Evolutionary conservation across 140 eudicot genomes (phyloP).

Genomic region (Anethum foeniculum): DNA sequence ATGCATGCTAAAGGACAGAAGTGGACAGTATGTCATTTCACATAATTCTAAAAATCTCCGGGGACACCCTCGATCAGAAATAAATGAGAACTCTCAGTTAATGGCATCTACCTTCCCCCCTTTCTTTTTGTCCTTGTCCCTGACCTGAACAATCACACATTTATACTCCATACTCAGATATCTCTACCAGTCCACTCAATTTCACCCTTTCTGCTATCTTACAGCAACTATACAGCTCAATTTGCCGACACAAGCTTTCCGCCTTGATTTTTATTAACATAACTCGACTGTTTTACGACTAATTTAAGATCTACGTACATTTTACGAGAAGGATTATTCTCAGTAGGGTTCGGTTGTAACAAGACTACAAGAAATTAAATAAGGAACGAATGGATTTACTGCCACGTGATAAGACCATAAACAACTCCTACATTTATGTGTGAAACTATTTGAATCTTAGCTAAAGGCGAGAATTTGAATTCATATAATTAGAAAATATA

Average conservation of each 20-base stretch:
- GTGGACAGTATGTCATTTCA: neutral
- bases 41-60: neutral
- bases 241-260: neutral
- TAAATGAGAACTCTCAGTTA: neutral
- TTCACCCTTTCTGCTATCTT: neutral
- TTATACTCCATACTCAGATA: neutral
- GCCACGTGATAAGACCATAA: neutral
- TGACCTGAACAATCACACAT: neutral
- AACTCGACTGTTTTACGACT: too few relatives aligned
- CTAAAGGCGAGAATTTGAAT: neutral
- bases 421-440: neutral
- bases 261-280: too few relatives aligned
- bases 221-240: neutral
- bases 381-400: neutral
- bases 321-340: neutral
- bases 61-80: neutral
- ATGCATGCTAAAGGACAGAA: neutral
- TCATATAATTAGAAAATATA: neutral
- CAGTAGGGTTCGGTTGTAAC: neutral
- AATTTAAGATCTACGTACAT: neutral
- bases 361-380: neutral
- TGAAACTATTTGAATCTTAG: neutral
- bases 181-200: neutral
- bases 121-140: neutral
- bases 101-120: neutral